Conservation (phyloP, 495 filamentous ascomycete genomes). For the Glutinoglossum americanum region DNA sequence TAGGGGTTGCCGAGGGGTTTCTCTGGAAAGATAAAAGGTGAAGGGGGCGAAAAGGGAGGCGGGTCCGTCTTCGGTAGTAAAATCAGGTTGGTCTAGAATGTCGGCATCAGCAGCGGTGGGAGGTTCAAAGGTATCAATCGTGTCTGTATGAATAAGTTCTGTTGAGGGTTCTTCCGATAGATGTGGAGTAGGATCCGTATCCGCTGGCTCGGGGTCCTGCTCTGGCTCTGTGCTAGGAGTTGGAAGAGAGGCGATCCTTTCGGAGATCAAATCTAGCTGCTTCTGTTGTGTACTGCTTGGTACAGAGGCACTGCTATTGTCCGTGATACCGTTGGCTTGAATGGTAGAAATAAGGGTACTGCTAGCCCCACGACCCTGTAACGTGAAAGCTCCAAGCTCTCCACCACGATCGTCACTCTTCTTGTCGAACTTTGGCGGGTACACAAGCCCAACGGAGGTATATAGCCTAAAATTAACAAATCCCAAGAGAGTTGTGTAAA, state of each 20-base stretch:
- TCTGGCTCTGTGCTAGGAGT: neutral
- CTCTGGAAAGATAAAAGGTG: conserved; percentile 82
- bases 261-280: conserved; percentile 3
- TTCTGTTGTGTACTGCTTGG: conserved; percentile 13
- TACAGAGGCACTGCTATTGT: conserved; percentile 6
- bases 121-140: conserved; percentile 76
- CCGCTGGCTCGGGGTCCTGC: conserved; percentile 16
- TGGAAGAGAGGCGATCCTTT: conserved; percentile 14
- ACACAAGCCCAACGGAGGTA: conserved; percentile 72
- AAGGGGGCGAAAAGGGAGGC: conserved; percentile 61
- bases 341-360: conserved; percentile 4
- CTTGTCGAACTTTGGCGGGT: conserved; percentile 83
- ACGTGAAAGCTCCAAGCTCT: conserved; percentile 74
- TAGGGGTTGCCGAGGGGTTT: conserved; percentile 72
- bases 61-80: conserved; percentile 27
- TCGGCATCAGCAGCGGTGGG: conserved; percentile 56
- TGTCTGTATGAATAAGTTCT: conserved; percentile 28
- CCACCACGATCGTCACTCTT: conserved; percentile 71
- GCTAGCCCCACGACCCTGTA: conserved; percentile 45
- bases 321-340: neutral
- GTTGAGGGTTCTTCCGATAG: conserved; percentile 9
- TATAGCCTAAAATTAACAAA: conserved; percentile 93
- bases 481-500: conserved; percentile 86
- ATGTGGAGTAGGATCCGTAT: conserved; percentile 18
- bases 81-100: conserved; percentile 59